Conservation (phyloP, 1,284 basidiomycete genomes). For the Apiotrichum veenhuisii region DNA sequence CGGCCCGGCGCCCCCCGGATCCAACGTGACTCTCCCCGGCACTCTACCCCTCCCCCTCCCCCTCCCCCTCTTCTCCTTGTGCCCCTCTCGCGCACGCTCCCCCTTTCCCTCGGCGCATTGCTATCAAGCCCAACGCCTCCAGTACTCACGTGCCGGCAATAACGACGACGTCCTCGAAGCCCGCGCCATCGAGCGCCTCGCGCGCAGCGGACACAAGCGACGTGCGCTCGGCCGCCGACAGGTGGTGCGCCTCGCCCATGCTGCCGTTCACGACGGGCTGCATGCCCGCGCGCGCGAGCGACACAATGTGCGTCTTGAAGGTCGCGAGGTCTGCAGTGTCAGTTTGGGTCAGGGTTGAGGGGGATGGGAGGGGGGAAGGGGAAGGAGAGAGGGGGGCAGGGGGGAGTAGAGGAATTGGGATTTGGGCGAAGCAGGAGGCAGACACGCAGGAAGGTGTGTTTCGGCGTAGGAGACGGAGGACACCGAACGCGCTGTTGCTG, state of each 20-base stretch:
- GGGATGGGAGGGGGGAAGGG: conserved; percentile 57
- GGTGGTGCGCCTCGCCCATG: conserved; percentile 63
- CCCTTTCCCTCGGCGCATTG: too few relatives aligned
- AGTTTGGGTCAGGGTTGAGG: not conserved
- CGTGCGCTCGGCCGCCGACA: conserved; percentile 68
- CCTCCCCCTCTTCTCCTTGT: too few relatives aligned
- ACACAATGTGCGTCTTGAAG: conserved; percentile 69
- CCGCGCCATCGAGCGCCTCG: conserved; percentile 64
- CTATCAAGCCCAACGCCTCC: not conserved
- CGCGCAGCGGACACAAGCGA: conserved; percentile 67
- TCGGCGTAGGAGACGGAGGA: too few relatives aligned
- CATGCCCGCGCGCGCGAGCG: conserved; percentile 67
- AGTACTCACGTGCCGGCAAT: conserved; percentile 65
- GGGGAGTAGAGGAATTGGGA: too few relatives aligned
- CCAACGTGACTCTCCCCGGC: too few relatives aligned
- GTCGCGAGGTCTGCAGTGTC: conserved; percentile 60
- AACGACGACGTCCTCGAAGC: conserved; percentile 61
- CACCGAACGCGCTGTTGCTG: too few relatives aligned
- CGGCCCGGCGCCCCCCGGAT: too few relatives aligned
- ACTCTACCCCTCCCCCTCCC: too few relatives aligned
- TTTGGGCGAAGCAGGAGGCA: too few relatives aligned
- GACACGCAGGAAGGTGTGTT: too few relatives aligned
- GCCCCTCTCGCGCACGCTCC: too few relatives aligned
- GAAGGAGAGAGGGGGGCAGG: conserved; percentile 47
- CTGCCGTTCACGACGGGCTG: conserved; percentile 68